A percentile compares a stretch with the other conserved stretches of the same genome.
Evolutionary conservation across 345 rosid species (phyloP).

Genomic region (Murraya paniculata): DNA sequence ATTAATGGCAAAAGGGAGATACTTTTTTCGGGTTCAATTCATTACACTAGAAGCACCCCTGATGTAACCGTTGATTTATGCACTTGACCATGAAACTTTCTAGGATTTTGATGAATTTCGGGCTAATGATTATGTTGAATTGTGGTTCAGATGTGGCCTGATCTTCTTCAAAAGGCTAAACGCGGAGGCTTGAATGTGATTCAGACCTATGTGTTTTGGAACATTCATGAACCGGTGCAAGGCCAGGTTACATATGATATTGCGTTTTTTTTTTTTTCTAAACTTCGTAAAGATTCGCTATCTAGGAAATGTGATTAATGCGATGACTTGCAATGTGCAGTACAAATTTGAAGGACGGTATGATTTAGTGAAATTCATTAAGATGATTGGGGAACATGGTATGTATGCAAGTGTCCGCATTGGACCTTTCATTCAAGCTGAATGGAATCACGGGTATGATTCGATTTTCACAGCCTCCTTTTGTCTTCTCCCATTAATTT

Average conservation of each 20-base stretch:
- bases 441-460: constrained; percentile 95
- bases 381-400: constrained; percentile 45
- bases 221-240: constrained; percentile 51
- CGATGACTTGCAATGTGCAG: constrained; percentile 28
- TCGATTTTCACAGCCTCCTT: background rate
- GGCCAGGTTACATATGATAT: constrained; percentile 35
- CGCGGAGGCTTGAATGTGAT: constrained; percentile 56
- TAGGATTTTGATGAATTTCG: background rate
- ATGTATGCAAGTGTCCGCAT: constrained; percentile 66
- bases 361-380: constrained; percentile 80
- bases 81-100: background rate
- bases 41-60: constrained; percentile 65
- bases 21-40: constrained; percentile 66
- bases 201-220: constrained; percentile 71
- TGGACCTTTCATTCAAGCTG: constrained; percentile 95
- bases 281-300: too few species aligned
- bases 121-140: constrained; percentile 12
- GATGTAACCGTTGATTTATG: constrained; percentile 27
- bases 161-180: constrained; percentile 43
- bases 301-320: background rate
- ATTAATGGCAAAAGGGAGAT: constrained; percentile 57
- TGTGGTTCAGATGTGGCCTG: constrained; percentile 53
- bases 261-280: background rate
- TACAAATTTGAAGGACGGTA: constrained; percentile 61
- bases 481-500: background rate